Evolutionary conservation across 2,329 filamentous ascomycete species (phyloP), one percentile per base, ranked within the genome.

Genomic region (Penicillium brevicompactum): DNA sequence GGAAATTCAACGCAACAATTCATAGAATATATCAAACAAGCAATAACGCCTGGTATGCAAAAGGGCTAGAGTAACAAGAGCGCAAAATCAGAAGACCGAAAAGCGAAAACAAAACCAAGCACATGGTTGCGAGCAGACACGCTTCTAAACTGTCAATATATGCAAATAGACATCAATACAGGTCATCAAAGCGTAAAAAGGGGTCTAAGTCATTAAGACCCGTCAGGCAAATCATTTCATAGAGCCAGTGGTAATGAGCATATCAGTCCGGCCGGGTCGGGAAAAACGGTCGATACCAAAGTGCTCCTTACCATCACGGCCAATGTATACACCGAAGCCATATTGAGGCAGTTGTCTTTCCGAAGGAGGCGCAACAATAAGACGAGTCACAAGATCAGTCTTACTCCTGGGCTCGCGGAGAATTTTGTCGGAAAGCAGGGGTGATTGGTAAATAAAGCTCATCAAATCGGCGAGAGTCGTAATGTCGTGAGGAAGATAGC

Each of bases 381-480:
- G 76, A 41, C 89, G 80, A 0, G 83, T 85, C 21, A 87, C 81
- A 18, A 97, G 81, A 60, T 92, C 88, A 0, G 78, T 78, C 60
- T 87, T 87, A n/a, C 81, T 86, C 27, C 81, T 79, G 2, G 88
- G 84, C 37, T 86, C 83, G 48, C 86, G 82, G 69, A 97, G 93
- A 0, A 88, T 84, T 9, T 86, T 81, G 67, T 96, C 92, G 5
- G 83, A 79, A 2, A 90, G 78, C 16, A 95, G 78, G 22, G 88
- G 87, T 42, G 87, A 87, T 62, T 87, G 87, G 56, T 90, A 86
- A 41, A 93, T 79, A 70, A 93, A 92, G 67, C 86, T 88, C 63
- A 95, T 82, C 21, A 92, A 80, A 69, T 92, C 91, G 1, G 89
- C 89, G 16, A 95, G 80, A 45, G 84, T 90, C 57, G 82, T 84